A percentile compares a stretch with the other conserved stretches of the same genome.
These are phyloP conservation scores for Talaromyces verruculosus DNA, from an alignment of 2,329 filamentous ascomycete genomes.

Conservation along the genomic window DNA sequence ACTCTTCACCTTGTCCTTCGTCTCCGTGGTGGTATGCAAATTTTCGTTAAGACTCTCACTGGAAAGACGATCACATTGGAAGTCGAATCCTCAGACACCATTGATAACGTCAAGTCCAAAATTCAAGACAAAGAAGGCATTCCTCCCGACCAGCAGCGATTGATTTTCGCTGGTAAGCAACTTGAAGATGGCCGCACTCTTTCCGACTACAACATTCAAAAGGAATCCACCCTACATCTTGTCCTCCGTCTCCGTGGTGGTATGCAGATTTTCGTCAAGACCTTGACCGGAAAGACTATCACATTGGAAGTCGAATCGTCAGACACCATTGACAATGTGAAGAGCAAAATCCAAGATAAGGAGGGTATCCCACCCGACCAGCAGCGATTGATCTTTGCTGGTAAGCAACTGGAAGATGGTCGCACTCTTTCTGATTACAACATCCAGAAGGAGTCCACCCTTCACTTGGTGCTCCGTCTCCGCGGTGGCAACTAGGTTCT, in stretches of 20 bases:
- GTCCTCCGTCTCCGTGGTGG: slow-evolving; percentile 80
- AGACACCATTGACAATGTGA: slow-evolving; percentile 70
- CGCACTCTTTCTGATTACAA: slow-evolving; percentile 56
- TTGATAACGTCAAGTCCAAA: slow-evolving; percentile 92
- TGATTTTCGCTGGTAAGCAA: slow-evolving; percentile 23
- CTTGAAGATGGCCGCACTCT: slow-evolving; percentile 48
- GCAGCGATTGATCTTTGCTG: slow-evolving; percentile 69
- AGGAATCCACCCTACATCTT: slow-evolving; percentile 78
- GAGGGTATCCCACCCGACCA: slow-evolving; percentile 72
- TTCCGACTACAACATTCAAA: slow-evolving; percentile 96
- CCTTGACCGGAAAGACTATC: slow-evolving; percentile 72
- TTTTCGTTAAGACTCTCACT: slow-evolving; percentile 59
- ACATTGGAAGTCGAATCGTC: slow-evolving; percentile 67
- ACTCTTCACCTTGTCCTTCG: slow-evolving; percentile 84
- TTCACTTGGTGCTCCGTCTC: slow-evolving; percentile 63
- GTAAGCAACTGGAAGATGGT: slow-evolving; percentile 61
- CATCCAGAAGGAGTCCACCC: slow-evolving; percentile 62
- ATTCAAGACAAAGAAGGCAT: slow-evolving; percentile 82
- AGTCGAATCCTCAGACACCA: slow-evolving; percentile 84
- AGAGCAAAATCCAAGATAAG: slow-evolving; percentile 77
- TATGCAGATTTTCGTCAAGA: slow-evolving; percentile 85
- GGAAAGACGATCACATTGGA: slow-evolving; percentile 95
- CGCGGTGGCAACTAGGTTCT: slow-evolving; percentile 50
- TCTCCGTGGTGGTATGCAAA: slow-evolving; percentile 75
- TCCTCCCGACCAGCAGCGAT: slow-evolving; percentile 64